These are phyloP conservation scores for Taphrina deformans DNA, from an alignment of 1,139 yeast species.

Conservation along the genomic window DNA sequence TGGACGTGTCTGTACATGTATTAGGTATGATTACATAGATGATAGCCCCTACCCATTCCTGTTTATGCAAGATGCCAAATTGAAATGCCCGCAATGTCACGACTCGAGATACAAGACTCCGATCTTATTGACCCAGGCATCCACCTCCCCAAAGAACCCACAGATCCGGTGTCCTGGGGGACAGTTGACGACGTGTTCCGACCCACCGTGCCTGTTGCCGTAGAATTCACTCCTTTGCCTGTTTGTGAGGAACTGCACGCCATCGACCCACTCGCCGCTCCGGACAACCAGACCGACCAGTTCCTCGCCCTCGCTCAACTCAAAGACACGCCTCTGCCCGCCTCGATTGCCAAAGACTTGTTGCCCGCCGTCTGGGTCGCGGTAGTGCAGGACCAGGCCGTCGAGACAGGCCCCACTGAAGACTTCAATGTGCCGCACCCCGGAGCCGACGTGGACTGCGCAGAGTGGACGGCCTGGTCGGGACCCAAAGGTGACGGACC, in stretches of 20 bases:
- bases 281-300: conserved; percentile 64
- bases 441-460: conserved; percentile 41
- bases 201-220: conserved; percentile 16
- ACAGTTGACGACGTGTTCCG: not conserved
- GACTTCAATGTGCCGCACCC: conserved; percentile 56
- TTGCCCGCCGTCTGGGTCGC: conserved; percentile 41
- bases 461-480: not conserved
- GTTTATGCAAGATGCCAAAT: not conserved
- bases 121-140: conserved; percentile 6
- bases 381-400: conserved; percentile 49
- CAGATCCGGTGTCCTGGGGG: conserved; percentile 19
- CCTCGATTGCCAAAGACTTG: conserved; percentile 64
- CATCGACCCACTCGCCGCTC: conserved; percentile 89
- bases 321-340: conserved; percentile 58
- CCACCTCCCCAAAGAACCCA: conserved; percentile 19
- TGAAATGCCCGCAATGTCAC: too few relatives aligned
- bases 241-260: conserved; percentile 64
- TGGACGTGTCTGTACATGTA: not conserved
- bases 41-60: not conserved
- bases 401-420: conserved; percentile 76
- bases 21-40: not conserved
- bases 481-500: conserved; percentile 4
- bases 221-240: conserved; percentile 32
- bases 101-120: conserved; percentile 9
- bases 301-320: conserved; percentile 57